Percentiles rank a stretch among this genome's conserved stretches.
Conservation (phyloP, 2,329 filamentous ascomycete genomes). For the Basipetospora sp. region DNA sequence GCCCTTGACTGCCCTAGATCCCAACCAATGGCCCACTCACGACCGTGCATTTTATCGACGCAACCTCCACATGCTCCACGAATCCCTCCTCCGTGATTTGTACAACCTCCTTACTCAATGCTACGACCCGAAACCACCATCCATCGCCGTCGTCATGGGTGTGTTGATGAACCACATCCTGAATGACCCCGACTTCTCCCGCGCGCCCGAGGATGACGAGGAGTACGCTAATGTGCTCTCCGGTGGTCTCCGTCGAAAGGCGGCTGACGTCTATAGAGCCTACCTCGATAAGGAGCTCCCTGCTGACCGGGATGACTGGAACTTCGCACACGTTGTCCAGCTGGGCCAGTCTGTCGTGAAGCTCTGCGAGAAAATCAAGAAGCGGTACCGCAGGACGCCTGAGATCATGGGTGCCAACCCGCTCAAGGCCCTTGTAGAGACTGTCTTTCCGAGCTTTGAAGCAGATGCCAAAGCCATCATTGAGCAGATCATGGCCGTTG, state of each 20-base stretch:
- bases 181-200: slow-evolving; percentile 59
- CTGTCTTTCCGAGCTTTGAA: slow-evolving; percentile 79
- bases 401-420: slow-evolving; percentile 65
- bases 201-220: slow-evolving; percentile 52
- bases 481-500: slow-evolving; percentile 59
- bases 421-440: slow-evolving; percentile 59
- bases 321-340: slow-evolving; percentile 79
- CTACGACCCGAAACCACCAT: slow-evolving; percentile 76
- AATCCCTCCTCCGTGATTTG: slow-evolving; percentile 70
- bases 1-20: slow-evolving; percentile 40
- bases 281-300: slow-evolving; percentile 71
- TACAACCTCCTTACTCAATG: slow-evolving; percentile 77
- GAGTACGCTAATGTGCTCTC: slow-evolving; percentile 58
- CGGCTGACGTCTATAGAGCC: slow-evolving; percentile 63
- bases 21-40: slow-evolving; percentile 50
- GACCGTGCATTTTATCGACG: slow-evolving; percentile 61
- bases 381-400: slow-evolving; percentile 76
- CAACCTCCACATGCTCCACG: slow-evolving; percentile 59
- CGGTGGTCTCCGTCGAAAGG: slow-evolving; percentile 59
- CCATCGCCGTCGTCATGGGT: slow-evolving; percentile 64
- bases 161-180: slow-evolving; percentile 72
- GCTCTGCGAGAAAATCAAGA: slow-evolving; percentile 75
- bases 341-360: slow-evolving; percentile 76
- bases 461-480: slow-evolving; percentile 78
- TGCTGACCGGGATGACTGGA: slow-evolving; percentile 66